Evolutionary conservation across 805 yeast species (phyloP).

Genomic region (Hanseniaspora nectarophila): DNA sequence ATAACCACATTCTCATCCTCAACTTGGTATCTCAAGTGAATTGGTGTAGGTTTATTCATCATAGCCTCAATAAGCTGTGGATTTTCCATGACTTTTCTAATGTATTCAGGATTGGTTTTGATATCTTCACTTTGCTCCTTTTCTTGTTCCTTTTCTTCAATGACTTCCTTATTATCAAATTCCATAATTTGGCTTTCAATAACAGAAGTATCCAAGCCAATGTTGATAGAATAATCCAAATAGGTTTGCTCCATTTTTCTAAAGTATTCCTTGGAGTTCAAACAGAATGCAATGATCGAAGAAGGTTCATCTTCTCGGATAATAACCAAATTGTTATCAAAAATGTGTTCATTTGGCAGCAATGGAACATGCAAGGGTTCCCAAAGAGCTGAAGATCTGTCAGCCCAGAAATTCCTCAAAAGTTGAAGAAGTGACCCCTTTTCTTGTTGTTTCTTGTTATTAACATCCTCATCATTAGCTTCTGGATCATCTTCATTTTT

Average conservation of each 20-base stretch:
- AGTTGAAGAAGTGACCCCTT: slow-evolving; percentile 69
- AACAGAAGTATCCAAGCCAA: not conserved
- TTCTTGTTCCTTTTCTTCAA: slow-evolving; percentile 19
- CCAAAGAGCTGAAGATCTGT: slow-evolving; percentile 90
- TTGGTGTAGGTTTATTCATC: slow-evolving; percentile 72
- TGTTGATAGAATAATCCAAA: slow-evolving; percentile 16
- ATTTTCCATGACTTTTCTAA: slow-evolving; percentile 11
- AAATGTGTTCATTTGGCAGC: slow-evolving; percentile 68
- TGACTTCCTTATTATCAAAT: not conserved
- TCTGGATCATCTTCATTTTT: slow-evolving; percentile 15
- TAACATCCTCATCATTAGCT: not conserved
- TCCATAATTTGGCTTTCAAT: not conserved
- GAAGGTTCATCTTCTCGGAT: slow-evolving; percentile 95
- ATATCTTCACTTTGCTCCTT: not conserved
- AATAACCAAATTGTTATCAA: slow-evolving; percentile 85
- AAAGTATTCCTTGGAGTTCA: slow-evolving; percentile 72
- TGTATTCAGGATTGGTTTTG: slow-evolving; percentile 4
- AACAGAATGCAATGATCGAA: slow-evolving; percentile 83
- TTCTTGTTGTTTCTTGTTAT: slow-evolving; percentile 39
- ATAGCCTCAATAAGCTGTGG: slow-evolving; percentile 42
- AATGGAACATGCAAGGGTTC: slow-evolving; percentile 80
- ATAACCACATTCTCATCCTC: slow-evolving; percentile 71
- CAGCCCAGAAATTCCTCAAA: slow-evolving; percentile 90
- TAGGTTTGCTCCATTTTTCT: slow-evolving; percentile 41
- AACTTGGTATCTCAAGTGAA: slow-evolving; percentile 84